Percentiles rank a stretch among this genome's conserved stretches.
phyloP scores from a whole-genome alignment of 2,329 filamentous ascomycete genomes.

The Arthrobotrys sinensis region DNA sequence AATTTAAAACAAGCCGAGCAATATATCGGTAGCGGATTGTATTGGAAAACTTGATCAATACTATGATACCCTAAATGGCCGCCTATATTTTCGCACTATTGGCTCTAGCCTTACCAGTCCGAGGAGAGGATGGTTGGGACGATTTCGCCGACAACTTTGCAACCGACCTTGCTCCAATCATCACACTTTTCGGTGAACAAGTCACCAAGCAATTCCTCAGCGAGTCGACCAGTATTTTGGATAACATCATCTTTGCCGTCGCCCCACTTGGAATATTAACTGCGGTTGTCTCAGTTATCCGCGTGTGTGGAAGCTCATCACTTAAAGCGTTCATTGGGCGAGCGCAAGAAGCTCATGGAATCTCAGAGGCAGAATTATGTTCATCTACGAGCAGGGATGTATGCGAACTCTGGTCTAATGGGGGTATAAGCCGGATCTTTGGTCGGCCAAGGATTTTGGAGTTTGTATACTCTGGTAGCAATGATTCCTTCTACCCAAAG shows the following conservation, averaged over 20 bases:
- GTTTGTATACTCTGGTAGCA: slow-evolving; percentile 61
- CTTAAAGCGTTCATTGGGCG: slow-evolving; percentile 68
- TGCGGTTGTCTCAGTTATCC: slow-evolving; percentile 65
- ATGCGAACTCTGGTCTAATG: slow-evolving; percentile 21
- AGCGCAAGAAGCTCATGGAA: slow-evolving; percentile 64
- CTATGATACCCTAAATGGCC: neutral
- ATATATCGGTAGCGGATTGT: too few species aligned
- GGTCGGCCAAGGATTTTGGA: slow-evolving; percentile 66
- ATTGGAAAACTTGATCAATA: too few species aligned
- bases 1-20: too few species aligned
- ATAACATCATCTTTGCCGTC: slow-evolving; percentile 61
- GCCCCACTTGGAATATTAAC: slow-evolving; percentile 67
- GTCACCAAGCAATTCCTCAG: slow-evolving; percentile 66
- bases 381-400: slow-evolving; percentile 62
- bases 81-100: neutral
- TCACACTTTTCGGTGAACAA: slow-evolving; percentile 65
- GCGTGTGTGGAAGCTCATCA: slow-evolving; percentile 64
- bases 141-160: slow-evolving; percentile 44
- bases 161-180: slow-evolving; percentile 49
- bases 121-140: slow-evolving; percentile 21
- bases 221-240: slow-evolving; percentile 60
- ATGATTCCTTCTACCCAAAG: slow-evolving; percentile 18
- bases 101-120: neutral
- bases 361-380: slow-evolving; percentile 64
- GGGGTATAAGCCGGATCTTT: slow-evolving; percentile 44